Evolutionary conservation across 768 basidiomycete genomes (phyloP).

Genomic region (Lactifluus piperatus): DNA sequence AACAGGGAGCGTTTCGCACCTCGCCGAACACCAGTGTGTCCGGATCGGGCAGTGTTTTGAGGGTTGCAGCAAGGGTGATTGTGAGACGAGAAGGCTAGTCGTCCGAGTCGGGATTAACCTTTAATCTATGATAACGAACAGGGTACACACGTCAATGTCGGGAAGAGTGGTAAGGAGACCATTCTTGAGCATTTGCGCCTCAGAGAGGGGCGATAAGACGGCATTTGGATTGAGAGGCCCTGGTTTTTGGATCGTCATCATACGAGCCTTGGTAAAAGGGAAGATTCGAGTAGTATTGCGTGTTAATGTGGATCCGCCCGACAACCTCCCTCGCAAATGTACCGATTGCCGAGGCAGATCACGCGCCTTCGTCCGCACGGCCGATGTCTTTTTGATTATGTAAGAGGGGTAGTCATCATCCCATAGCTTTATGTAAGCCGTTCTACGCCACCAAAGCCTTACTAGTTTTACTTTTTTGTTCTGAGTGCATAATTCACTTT

Average conservation of each 20-base stretch:
- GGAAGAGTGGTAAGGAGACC: slow-evolving; percentile 3
- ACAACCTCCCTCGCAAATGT: background rate
- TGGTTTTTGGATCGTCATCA: slow-evolving; percentile 4
- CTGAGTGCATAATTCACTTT: too few relatives aligned
- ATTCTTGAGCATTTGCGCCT: slow-evolving; percentile 15
- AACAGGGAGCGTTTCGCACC: slow-evolving; percentile 28
- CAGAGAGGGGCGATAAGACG: slow-evolving; percentile 1
- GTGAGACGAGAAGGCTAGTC: slow-evolving; percentile 49
- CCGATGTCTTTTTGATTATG: too few relatives aligned
- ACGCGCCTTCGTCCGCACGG: too few relatives aligned
- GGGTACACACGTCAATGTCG: slow-evolving; percentile 16
- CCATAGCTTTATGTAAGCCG: too few relatives aligned
- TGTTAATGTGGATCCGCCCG: slow-evolving; percentile 1
- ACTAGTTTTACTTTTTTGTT: too few relatives aligned
- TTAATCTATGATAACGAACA: background rate
- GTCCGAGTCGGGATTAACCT: background rate
- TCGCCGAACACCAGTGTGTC: slow-evolving; percentile 49
- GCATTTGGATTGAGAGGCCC: slow-evolving; percentile 11
- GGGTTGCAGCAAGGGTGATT: slow-evolving; percentile 36
- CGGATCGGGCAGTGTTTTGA: slow-evolving; percentile 43
- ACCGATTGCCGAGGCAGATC: too few relatives aligned
- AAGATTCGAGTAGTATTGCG: background rate
- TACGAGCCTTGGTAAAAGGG: background rate
- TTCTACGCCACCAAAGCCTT: too few relatives aligned
- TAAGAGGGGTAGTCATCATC: too few relatives aligned